A percentile compares a stretch with the other conserved stretches of the same genome.
Conservation (phyloP, 768 basidiomycete genomes). For the Tylopilus subfusipes region DNA sequence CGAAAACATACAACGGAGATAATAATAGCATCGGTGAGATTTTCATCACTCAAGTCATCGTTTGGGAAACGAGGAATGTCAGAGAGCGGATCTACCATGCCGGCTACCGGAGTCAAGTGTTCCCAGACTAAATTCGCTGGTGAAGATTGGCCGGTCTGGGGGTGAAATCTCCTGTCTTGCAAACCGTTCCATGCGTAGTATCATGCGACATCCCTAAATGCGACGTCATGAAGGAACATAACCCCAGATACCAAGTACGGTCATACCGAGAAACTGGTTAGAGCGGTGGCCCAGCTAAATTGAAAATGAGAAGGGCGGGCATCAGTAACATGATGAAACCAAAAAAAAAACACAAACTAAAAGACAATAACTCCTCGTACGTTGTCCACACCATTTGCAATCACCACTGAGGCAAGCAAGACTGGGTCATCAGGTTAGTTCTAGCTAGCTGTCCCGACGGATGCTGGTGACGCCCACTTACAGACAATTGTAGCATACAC, state of each 20-base stretch:
- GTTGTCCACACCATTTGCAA: neutral
- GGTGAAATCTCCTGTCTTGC: neutral
- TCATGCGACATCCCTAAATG: conserved; percentile 20
- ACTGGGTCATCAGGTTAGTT: conserved; percentile 6
- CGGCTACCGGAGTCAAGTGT: neutral
- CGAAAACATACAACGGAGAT: too few relatives aligned
- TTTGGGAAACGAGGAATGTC: too few relatives aligned
- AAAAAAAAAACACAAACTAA: conserved; percentile 6
- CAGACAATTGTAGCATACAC: conserved; percentile 6
- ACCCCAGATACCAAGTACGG: neutral
- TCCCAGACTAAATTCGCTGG: conserved; percentile 7
- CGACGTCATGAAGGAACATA: neutral
- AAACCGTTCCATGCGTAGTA: conserved; percentile 21
- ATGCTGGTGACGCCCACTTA: too few relatives aligned
- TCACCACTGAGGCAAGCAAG: neutral
- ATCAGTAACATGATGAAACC: neutral
- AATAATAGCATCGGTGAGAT: too few relatives aligned
- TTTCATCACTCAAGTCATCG: too few relatives aligned
- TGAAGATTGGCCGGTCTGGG: neutral
- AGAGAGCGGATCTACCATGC: neutral
- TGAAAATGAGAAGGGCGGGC: neutral
- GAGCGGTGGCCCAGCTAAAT: conserved; percentile 15
- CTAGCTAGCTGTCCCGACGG: neutral
- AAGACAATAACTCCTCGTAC: neutral
- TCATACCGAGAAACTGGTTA: conserved; percentile 13